Conservation (phyloP, 306 rosid species). For the Bauhinia variegata region DNA sequence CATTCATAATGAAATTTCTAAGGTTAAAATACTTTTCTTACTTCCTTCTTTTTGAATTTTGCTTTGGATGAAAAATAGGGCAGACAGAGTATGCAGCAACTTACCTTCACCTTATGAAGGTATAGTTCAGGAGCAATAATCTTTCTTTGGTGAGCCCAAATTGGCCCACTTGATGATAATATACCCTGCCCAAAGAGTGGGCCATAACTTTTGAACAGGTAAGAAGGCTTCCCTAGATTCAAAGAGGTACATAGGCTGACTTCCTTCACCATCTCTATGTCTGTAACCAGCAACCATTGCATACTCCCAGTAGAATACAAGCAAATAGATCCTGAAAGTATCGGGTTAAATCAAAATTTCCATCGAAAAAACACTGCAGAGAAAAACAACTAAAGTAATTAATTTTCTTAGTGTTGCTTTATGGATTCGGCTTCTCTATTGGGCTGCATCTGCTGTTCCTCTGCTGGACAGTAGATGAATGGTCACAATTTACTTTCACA, state of each 20-base stretch:
- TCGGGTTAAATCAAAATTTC: slow-evolving; percentile 4
- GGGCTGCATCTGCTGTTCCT: no score
- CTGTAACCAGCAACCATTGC: slow-evolving; percentile 37
- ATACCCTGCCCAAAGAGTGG: slow-evolving; percentile 52
- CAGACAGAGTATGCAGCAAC: no score
- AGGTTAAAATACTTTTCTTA: no score
- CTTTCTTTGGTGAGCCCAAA: slow-evolving; percentile 60
- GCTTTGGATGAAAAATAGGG: no score
- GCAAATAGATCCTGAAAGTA: slow-evolving; percentile 38
- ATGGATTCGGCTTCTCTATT: no score
- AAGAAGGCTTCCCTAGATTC: slow-evolving; percentile 49
- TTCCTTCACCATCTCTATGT: slow-evolving; percentile 44
- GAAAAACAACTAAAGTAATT: no score
- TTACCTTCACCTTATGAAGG: slow-evolving; percentile 50
- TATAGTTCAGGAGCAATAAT: slow-evolving; percentile 54
- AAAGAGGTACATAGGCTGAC: slow-evolving; percentile 40
- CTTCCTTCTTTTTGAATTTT: no score
- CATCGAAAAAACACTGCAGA: neutral
- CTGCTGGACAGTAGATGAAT: no score
- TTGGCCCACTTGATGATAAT: slow-evolving; percentile 46
- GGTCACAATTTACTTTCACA: no score
- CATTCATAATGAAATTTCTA: no score
- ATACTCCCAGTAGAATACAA: slow-evolving; percentile 42
- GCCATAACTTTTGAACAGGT: slow-evolving; percentile 32
- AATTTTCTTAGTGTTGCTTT: no score